Percentiles rank a stretch among this genome's conserved stretches.
Evolutionary conservation across 257 asterid genomes (phyloP).

Genomic region (Dorcoceras hygrometricum): DNA sequence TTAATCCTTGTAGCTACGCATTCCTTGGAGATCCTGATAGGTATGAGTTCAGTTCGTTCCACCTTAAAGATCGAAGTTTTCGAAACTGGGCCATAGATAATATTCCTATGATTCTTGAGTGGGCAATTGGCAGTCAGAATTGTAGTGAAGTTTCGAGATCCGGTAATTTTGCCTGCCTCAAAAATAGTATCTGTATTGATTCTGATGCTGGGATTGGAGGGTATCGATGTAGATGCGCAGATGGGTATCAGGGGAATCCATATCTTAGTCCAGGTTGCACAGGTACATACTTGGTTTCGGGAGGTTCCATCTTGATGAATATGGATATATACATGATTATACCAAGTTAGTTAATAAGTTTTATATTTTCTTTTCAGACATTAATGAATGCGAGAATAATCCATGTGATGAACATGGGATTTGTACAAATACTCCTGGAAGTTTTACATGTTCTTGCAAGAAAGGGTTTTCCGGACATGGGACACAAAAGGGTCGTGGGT

Average conservation of each 20-base stretch:
- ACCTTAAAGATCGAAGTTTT: constrained; percentile 24
- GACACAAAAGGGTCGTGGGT: constrained; percentile 23
- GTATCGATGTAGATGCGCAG: constrained; percentile 23
- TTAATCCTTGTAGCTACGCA: constrained; percentile 36
- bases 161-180: constrained; percentile 14
- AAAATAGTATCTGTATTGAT: constrained; percentile 21
- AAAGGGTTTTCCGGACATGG: constrained; percentile 36
- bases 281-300: constrained; percentile 13
- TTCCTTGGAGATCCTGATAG: constrained; percentile 37
- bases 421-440: constrained; percentile 37
- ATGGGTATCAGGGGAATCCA: constrained; percentile 32
- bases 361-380: constrained; percentile 25
- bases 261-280: constrained; percentile 30
- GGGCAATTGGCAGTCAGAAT: constrained; percentile 28
- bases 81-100: constrained; percentile 17
- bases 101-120: constrained; percentile 30
- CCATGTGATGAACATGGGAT: constrained; percentile 29
- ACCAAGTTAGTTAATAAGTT: too few relatives aligned
- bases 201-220: constrained; percentile 29
- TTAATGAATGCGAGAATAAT: constrained; percentile 37
- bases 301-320: background rate
- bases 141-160: constrained; percentile 6
- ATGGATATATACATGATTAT: background rate
- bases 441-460: constrained; percentile 27
- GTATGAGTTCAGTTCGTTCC: constrained; percentile 21